A percentile compares a stretch with the other conserved stretches of the same genome.
Evolutionary conservation across 768 basidiomycete species (phyloP).

Genomic region (Goffeauzyma gilvescens): DNA sequence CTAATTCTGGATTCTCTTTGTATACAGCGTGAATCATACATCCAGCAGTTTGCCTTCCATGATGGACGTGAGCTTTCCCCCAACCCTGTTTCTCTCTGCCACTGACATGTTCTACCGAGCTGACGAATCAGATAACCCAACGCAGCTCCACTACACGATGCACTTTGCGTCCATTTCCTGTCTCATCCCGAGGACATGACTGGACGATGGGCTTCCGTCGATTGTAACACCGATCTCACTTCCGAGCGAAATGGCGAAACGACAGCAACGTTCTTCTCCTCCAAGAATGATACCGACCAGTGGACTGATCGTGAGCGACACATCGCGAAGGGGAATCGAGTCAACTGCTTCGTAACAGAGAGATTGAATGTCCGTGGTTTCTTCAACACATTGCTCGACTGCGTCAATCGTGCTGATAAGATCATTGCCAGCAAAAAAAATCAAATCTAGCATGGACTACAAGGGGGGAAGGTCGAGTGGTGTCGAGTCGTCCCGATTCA

Average conservation of each 20-base stretch:
- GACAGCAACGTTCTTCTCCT: conserved; percentile 3
- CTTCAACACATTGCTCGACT: conserved; percentile 7
- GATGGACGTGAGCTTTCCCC: background rate
- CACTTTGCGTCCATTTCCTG: conserved; percentile 4
- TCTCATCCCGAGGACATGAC: conserved; percentile 1
- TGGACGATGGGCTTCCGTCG: conserved; percentile 1
- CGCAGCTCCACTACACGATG: conserved; percentile 9
- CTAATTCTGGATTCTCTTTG: background rate
- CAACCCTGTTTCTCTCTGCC: background rate
- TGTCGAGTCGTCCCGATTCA: background rate
- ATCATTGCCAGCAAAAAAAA: background rate
- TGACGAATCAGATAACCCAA: too few relatives aligned
- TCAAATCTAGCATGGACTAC: too few relatives aligned
- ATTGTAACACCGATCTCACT: too few relatives aligned
- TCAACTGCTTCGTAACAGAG: conserved; percentile 4
- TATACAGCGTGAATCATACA: conserved; percentile 8
- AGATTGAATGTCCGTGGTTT: conserved; percentile 3
- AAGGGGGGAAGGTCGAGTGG: too few relatives aligned
- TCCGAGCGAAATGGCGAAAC: conserved; percentile 5
- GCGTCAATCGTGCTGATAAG: background rate
- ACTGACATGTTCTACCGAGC: too few relatives aligned
- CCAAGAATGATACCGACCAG: background rate
- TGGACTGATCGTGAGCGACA: background rate
- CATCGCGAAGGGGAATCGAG: background rate
- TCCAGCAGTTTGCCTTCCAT: conserved; percentile 5